phyloP scores from a whole-genome alignment of 768 basidiomycete genomes.

The Phlebiopsis gigantea region DNA sequence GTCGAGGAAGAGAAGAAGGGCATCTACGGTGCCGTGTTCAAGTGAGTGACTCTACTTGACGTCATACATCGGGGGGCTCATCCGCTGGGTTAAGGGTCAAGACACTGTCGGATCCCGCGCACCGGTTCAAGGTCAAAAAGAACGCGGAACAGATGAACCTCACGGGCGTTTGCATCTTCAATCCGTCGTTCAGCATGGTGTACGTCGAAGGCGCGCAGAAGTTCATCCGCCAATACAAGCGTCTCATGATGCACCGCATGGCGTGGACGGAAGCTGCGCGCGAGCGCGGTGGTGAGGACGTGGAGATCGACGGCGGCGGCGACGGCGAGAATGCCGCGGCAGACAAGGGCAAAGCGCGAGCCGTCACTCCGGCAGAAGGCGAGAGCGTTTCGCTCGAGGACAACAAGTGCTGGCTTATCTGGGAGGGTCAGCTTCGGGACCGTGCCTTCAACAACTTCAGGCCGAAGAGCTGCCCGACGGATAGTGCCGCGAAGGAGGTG shows the following conservation, averaged over 20 bases:
- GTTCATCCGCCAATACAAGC: slow-evolving; percentile 81
- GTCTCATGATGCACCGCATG: slow-evolving; percentile 81
- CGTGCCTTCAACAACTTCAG: slow-evolving; percentile 76
- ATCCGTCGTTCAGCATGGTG: slow-evolving; percentile 84
- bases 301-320: slow-evolving; percentile 52
- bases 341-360: slow-evolving; percentile 31
- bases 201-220: slow-evolving; percentile 91
- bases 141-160: slow-evolving; percentile 91
- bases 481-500: slow-evolving; percentile 78
- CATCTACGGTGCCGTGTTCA: slow-evolving; percentile 81
- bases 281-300: slow-evolving; percentile 67
- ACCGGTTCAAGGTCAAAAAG: slow-evolving; percentile 94
- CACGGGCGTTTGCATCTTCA: slow-evolving; percentile 87
- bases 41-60: slow-evolving; percentile 46
- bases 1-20: slow-evolving; percentile 83
- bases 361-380: slow-evolving; percentile 21
- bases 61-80: background rate
- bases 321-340: slow-evolving; percentile 26
- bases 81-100: slow-evolving; percentile 52
- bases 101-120: slow-evolving; percentile 84
- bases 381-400: slow-evolving; percentile 61
- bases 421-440: slow-evolving; percentile 89
- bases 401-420: slow-evolving; percentile 86
- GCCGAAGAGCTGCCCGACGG: slow-evolving; percentile 78
- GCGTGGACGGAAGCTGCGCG: slow-evolving; percentile 92